A percentile compares a stretch with the other conserved stretches of the same genome.
phyloP scores from a whole-genome alignment of 2,329 filamentous ascomycete genomes.

The Byssoonygena ceratinophila region DNA sequence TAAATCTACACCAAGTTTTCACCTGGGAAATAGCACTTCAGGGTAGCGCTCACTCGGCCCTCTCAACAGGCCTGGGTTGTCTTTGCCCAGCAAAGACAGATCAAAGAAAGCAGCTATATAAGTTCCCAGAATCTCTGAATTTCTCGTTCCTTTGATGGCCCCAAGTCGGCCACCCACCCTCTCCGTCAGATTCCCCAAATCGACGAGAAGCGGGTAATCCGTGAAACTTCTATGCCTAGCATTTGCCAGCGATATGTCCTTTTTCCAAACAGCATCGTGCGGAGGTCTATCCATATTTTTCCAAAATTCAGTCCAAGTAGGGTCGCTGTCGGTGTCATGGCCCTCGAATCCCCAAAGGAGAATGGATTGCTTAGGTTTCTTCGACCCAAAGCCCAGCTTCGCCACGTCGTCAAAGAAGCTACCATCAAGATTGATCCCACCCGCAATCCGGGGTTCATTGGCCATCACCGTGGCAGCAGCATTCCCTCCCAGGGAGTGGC shows the following conservation, averaged over 20 bases:
- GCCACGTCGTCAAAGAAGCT: constrained; percentile 19
- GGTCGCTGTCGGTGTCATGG: constrained; percentile 14
- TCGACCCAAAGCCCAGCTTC: constrained; percentile 15
- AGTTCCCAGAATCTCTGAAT: constrained; percentile 14
- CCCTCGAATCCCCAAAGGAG: constrained; percentile 14
- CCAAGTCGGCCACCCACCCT: constrained; percentile 13
- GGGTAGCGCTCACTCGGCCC: constrained; percentile 17
- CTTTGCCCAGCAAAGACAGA: constrained; percentile 13
- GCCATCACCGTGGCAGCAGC: constrained; percentile 22
- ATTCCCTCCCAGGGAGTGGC: constrained; percentile 32
- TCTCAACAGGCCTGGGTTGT: constrained; percentile 14
- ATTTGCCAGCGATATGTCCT: constrained; percentile 15
- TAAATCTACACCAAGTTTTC: no score
- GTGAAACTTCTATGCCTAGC: constrained; percentile 17
- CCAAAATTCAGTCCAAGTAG: constrained; percentile 18
- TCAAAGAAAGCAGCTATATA: constrained; percentile 19
- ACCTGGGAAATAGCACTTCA: constrained; percentile 8
- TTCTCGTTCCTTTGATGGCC: constrained; percentile 14
- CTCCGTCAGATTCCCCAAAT: constrained; percentile 10
- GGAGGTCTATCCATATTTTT: constrained; percentile 6
- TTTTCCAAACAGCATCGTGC: constrained; percentile 14
- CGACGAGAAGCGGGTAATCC: constrained; percentile 18
- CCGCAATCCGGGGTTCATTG: constrained; percentile 20
- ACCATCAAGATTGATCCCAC: constrained; percentile 31
- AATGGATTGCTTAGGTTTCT: constrained; percentile 15